phyloP scores from a whole-genome alignment of 164 flowering plant species.

The Nymphaea colorata region DNA sequence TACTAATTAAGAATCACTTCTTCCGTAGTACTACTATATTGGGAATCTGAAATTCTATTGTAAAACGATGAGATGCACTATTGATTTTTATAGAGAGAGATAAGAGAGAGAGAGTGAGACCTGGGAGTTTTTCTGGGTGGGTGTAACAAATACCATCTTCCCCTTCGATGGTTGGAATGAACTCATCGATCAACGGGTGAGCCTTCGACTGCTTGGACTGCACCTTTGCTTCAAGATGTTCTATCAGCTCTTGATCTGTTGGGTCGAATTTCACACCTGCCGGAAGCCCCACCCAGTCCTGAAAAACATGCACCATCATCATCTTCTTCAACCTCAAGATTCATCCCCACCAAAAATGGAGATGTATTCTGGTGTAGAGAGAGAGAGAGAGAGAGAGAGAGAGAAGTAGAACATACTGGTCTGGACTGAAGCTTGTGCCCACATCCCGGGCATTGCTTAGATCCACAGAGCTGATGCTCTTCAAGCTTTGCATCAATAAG shows the following conservation, averaged over 20 bases:
- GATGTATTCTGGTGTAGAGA: too few relatives aligned
- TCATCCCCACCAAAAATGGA: neutral
- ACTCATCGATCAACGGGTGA: slow-evolving; percentile 87
- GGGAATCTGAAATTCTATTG: neutral
- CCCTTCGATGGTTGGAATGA: slow-evolving; percentile 77
- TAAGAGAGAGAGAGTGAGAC: slow-evolving; percentile 15
- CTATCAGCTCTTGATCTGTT: slow-evolving; percentile 68
- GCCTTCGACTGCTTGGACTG: slow-evolving; percentile 31
- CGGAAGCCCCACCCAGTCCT: slow-evolving; percentile 78
- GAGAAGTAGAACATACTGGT: neutral
- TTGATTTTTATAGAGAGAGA: slow-evolving; percentile 1
- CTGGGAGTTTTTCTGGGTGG: slow-evolving; percentile 91
- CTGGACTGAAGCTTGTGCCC: neutral
- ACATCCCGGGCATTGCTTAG: slow-evolving; percentile 76
- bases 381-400: too few relatives aligned
- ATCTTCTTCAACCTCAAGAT: neutral
- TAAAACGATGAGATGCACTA: neutral
- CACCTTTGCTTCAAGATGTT: slow-evolving; percentile 82
- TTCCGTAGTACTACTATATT: neutral
- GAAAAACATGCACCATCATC: slow-evolving; percentile 27
- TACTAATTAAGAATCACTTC: neutral
- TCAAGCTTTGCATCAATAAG: slow-evolving; percentile 92
- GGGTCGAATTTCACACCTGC: slow-evolving; percentile 98
- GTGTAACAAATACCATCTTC: slow-evolving; percentile 94
- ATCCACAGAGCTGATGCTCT: slow-evolving; percentile 82